Conservation (phyloP, 2,329 filamentous ascomycete species). For the Helotiales sp. region DNA sequence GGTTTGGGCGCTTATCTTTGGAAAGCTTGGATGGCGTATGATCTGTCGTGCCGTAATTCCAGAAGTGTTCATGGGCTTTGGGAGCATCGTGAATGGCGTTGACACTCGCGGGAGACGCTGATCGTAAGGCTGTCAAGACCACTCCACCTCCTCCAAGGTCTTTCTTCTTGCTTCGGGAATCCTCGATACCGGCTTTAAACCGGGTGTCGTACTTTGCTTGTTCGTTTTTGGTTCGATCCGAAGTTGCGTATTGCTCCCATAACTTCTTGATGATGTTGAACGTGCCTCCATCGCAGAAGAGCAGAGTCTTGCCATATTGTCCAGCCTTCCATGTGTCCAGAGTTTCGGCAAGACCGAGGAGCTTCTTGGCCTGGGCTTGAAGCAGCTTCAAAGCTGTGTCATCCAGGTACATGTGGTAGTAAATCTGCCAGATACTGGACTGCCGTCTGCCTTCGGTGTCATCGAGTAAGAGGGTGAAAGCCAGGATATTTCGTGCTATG, state of each 20-base stretch:
- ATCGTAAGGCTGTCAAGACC: not conserved
- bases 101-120: slow-evolving; percentile 6
- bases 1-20: slow-evolving; percentile 13
- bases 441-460: not conserved
- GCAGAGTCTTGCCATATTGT: not conserved
- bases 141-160: not conserved
- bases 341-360: not conserved
- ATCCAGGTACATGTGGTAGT: not conserved
- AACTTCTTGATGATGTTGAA: not conserved
- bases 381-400: not conserved
- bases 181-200: not conserved
- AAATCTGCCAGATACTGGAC: not conserved
- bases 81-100: not conserved
- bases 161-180: not conserved
- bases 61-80: slow-evolving; percentile 12
- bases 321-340: not conserved
- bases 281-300: not conserved
- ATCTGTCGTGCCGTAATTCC: slow-evolving; percentile 15
- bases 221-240: not conserved
- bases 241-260: not conserved
- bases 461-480: not conserved
- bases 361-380: not conserved
- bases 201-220: not conserved
- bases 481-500: not conserved
- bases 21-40: not conserved